These are phyloP conservation scores for Scedosporium apiospermum DNA, from an alignment of 2,329 filamentous ascomycete species.

Conservation along the genomic window DNA sequence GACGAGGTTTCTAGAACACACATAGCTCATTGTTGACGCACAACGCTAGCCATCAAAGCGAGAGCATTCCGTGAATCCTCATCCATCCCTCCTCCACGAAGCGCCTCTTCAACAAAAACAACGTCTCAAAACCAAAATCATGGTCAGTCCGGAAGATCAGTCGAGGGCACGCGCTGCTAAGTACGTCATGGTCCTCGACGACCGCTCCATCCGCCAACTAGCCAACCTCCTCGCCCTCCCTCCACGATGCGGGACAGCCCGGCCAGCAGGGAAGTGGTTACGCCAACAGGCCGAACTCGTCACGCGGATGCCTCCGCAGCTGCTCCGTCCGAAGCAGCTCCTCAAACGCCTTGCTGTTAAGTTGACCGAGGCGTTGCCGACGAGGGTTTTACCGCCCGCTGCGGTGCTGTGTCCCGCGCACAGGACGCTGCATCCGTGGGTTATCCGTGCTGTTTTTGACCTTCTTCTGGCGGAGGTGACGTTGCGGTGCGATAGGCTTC, in stretches of 20 bases:
- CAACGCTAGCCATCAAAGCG: too few relatives aligned
- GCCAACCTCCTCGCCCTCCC: slow-evolving; percentile 27
- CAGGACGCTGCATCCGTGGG: slow-evolving; percentile 26
- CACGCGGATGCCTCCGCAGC: slow-evolving; percentile 14
- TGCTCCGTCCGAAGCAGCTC: slow-evolving; percentile 18
- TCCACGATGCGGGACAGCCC: slow-evolving; percentile 17
- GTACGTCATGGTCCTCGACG: slow-evolving; percentile 13
- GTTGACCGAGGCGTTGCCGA: slow-evolving; percentile 14
- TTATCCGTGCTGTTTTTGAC: slow-evolving; percentile 34
- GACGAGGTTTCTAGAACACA: too few relatives aligned
- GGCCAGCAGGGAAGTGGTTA: slow-evolving; percentile 26
- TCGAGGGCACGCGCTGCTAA: neutral
- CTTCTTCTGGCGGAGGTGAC: slow-evolving; percentile 32
- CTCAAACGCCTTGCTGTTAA: slow-evolving; percentile 23
- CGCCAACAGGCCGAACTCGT: slow-evolving; percentile 20
- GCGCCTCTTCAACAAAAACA: too few relatives aligned
- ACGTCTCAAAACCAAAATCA: neutral
- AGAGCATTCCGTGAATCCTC: neutral
- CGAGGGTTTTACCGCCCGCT: slow-evolving; percentile 14
- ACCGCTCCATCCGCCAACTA: slow-evolving; percentile 20
- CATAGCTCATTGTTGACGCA: too few relatives aligned
- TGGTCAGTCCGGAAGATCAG: neutral
- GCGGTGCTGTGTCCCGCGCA: slow-evolving; percentile 33
- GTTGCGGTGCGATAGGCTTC: slow-evolving; percentile 18
- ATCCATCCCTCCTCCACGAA: too few relatives aligned